Conservation (phyloP, 495 filamentous ascomycete genomes). For the Acidomyces sp. region DNA sequence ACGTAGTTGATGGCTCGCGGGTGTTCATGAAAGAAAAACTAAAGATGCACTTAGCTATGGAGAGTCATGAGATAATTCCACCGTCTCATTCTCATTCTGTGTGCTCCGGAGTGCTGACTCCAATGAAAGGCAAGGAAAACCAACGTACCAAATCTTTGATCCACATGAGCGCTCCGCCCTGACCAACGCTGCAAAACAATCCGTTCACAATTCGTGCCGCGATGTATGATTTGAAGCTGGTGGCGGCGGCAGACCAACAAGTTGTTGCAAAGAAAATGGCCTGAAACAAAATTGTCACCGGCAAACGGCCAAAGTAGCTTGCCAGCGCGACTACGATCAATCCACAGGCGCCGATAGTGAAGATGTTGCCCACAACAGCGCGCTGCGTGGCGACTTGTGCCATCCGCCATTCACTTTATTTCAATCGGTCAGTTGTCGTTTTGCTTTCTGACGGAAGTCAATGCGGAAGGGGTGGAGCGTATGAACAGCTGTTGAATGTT, state of each 20-base stretch:
- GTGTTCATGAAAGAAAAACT: too few relatives aligned
- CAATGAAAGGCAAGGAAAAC: too few relatives aligned
- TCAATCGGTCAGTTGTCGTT: too few relatives aligned
- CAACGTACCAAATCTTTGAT: constrained; percentile 19
- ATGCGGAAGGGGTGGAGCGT: too few relatives aligned
- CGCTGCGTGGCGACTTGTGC: constrained; percentile 2
- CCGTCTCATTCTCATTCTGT: too few relatives aligned
- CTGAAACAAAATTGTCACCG: constrained; percentile 6
- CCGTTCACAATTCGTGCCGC: constrained; percentile 10
- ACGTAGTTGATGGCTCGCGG: constrained; percentile 9
- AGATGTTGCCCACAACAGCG: constrained; percentile 14
- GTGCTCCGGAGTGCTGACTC: too few relatives aligned
- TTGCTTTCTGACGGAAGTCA: too few relatives aligned
- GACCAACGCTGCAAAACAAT: constrained; percentile 7
- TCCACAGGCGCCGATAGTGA: constrained; percentile 12
- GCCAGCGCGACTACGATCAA: constrained; percentile 6
- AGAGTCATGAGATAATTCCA: too few relatives aligned
- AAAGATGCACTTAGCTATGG: too few relatives aligned
- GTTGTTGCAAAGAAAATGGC: constrained; percentile 4
- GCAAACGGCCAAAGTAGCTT: constrained; percentile 12
- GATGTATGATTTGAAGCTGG: constrained; percentile 9
- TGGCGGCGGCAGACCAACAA: constrained; percentile 13
- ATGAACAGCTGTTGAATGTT: too few relatives aligned
- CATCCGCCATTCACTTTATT: constrained; percentile 8
- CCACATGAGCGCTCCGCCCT: constrained; percentile 9